Evolutionary conservation across 108 stramenopile species (phyloP).

Genomic region (Ochromonas danica): DNA sequence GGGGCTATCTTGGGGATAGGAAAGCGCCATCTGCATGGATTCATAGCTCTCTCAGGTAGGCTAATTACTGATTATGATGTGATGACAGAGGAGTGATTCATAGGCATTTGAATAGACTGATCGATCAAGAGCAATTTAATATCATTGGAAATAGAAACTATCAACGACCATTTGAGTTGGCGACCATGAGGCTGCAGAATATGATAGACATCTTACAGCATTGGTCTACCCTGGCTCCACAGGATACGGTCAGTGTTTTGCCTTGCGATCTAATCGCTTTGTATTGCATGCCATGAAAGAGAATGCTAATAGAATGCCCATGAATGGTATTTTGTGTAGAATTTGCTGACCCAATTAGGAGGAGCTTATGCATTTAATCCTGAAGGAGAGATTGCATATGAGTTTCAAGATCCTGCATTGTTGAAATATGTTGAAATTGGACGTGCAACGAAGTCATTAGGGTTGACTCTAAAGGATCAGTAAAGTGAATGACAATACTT

Average conservation of each 20-base stretch:
- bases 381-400: too few relatives aligned
- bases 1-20: conserved; percentile 68
- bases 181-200: conserved; percentile 63
- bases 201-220: conserved; percentile 70
- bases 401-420: too few relatives aligned
- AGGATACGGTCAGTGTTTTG: neutral
- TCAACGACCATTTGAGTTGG: conserved; percentile 68
- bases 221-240: conserved; percentile 33
- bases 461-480: too few relatives aligned
- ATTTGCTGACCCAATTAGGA: too few relatives aligned
- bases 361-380: too few relatives aligned
- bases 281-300: too few relatives aligned
- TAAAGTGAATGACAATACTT: too few relatives aligned
- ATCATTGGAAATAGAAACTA: conserved; percentile 51
- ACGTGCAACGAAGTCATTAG: too few relatives aligned
- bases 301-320: too few relatives aligned
- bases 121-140: neutral
- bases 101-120: neutral
- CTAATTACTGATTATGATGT: neutral
- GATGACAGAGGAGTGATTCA: neutral
- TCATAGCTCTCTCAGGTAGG: neutral
- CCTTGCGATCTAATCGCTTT: too few relatives aligned
- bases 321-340: too few relatives aligned
- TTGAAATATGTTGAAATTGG: too few relatives aligned
- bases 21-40: conserved; percentile 48